Evolutionary conservation across 2,329 filamentous ascomycete genomes (phyloP).

Genomic region (Fusarium sp.): DNA sequence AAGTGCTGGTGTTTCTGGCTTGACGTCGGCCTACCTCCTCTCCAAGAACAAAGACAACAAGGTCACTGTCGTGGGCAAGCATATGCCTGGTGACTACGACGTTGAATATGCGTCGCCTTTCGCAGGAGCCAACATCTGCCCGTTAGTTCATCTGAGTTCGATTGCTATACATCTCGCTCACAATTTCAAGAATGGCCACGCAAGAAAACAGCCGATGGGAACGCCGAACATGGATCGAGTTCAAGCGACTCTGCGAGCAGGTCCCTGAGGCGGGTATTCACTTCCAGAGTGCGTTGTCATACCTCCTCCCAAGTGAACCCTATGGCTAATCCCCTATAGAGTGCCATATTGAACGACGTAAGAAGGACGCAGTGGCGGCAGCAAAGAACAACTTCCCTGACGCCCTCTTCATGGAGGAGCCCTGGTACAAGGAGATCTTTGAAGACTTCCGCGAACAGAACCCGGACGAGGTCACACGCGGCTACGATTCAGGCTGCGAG

Average conservation of each 20-base stretch:
- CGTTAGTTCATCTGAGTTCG: conserved; percentile 61
- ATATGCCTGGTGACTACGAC: conserved; percentile 94
- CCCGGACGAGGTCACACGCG: conserved; percentile 67
- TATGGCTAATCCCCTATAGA: conserved; percentile 50
- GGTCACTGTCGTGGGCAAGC: conserved; percentile 81
- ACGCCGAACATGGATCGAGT: conserved; percentile 70
- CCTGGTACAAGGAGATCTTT: conserved; percentile 79
- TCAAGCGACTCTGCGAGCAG: conserved; percentile 69
- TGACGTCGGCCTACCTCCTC: conserved; percentile 62
- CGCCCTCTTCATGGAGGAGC: conserved; percentile 71
- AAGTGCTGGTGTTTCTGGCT: conserved; percentile 62
- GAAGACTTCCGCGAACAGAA: conserved; percentile 75
- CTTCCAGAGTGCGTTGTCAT: conserved; percentile 68
- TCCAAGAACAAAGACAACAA: conserved; percentile 57
- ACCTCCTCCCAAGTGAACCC: not conserved
- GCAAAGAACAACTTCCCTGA: conserved; percentile 60
- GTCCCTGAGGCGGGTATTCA: conserved; percentile 84
- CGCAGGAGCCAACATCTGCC: conserved; percentile 84
- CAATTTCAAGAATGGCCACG: conserved; percentile 56
- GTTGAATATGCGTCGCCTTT: conserved; percentile 91
- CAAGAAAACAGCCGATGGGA: conserved; percentile 66
- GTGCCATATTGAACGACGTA: conserved; percentile 62
- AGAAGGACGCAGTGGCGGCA: conserved; percentile 65
- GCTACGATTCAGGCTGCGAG: conserved; percentile 75
- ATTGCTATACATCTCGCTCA: conserved; percentile 3